Evolutionary conservation across 2,329 filamentous ascomycete genomes (phyloP), one percentile per base, ranked within the genome.

Genomic region (Colletotrichum shisoi): DNA sequence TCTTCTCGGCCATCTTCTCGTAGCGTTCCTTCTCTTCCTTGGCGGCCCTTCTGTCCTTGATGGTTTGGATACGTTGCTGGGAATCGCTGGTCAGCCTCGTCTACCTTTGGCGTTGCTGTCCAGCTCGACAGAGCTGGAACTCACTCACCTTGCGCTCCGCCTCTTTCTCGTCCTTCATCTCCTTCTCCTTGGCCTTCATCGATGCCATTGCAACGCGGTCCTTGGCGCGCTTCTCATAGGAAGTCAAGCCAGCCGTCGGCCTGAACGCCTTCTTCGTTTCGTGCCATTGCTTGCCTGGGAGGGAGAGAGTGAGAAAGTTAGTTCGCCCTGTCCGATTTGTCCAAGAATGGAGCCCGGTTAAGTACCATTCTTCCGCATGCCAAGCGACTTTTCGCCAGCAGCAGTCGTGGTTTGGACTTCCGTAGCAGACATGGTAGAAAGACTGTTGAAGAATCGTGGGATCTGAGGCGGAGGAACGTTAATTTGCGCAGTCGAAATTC

Each of bases 101-200:
- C 19, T 21, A 8, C n/a, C 34, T 49, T 24, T 11, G n/a, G 34
- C 11, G 27, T 17, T 11, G 19, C 24, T 7, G 46, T 9, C 15
- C 21, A 9, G 46, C 37, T 19, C 27, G 17, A n/a, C 11, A 2
- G 11, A n/a, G 49, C 27, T 34, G 31, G 24, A n/a, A 11, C 8
- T 31, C 24, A 70, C 85, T 69, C 79, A 95, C 93, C 84, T 94
- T 84, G 80, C 93, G 86, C 78, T 91, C 90, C n/a, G 90, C 87
- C 76, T 96, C 93, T 80, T 96, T 97, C 81, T 97, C 95, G 0
- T 93, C 92, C 82, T 94, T 96, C 88, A 99, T 88, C 79, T 97
- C 93, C 79, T 92, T 94, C 81, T 98, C 95, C 75, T 93, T 93
- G 42, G 93, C 92, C 82, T 97, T 98, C 73, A 91, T 87, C n/a